A percentile compares a stretch with the other conserved stretches of the same genome.
Evolutionary conservation across 495 filamentous ascomycete genomes (phyloP).

Genomic region (Aspergillus coremiiformis): DNA sequence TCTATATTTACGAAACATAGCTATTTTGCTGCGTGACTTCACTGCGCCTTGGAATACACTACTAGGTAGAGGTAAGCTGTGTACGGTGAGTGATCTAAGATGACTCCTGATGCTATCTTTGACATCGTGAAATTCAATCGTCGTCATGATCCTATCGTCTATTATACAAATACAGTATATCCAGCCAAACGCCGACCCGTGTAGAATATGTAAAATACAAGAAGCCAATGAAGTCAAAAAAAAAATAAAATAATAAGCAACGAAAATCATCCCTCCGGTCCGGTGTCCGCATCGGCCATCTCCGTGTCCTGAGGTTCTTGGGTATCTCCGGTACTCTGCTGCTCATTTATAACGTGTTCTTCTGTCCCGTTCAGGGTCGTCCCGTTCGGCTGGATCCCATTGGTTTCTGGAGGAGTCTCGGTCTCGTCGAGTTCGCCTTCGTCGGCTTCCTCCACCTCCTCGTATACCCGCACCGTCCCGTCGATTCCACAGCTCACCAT

Average conservation of each 20-base stretch:
- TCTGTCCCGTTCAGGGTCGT: not conserved
- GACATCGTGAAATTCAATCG: not conserved
- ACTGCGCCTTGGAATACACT: not conserved
- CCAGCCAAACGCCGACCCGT: not conserved
- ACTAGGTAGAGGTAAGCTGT: too few species aligned
- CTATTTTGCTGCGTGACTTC: not conserved
- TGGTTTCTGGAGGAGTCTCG: not conserved
- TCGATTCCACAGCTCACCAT: conserved; percentile 61
- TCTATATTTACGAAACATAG: not conserved
- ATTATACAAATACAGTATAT: conserved; percentile 2
- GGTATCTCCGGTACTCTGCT: not conserved
- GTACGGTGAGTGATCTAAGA: too few species aligned
- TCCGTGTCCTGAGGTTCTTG: conserved; percentile 12
- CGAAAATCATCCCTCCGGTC: not conserved
- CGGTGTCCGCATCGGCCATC: conserved; percentile 15
- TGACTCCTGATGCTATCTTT: not conserved
- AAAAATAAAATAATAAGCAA: too few species aligned
- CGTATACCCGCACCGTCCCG: conserved; percentile 57
- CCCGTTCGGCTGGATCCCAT: not conserved
- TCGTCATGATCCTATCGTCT: conserved; percentile 1
- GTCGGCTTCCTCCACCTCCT: conserved; percentile 21
- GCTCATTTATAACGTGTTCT: not conserved
- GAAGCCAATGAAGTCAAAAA: not conserved
- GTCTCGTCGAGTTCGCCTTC: not conserved
- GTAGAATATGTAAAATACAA: not conserved